Conservation (phyloP, 2,329 filamentous ascomycete genomes). For the Trichophyton mentagrophytes region DNA sequence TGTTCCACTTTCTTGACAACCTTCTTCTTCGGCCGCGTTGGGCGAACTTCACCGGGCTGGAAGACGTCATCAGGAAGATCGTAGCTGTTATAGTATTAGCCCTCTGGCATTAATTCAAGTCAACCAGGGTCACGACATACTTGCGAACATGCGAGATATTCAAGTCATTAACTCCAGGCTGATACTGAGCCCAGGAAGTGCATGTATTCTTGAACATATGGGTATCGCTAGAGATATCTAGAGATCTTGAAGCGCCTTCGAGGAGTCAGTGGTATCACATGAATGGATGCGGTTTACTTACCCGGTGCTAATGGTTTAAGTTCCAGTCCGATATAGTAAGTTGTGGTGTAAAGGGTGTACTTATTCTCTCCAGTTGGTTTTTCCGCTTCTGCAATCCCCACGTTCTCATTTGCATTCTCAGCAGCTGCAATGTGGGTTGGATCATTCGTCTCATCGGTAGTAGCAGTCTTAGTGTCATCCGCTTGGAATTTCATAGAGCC, state of each 20-base stretch:
- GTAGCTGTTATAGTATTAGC: slow-evolving; percentile 44
- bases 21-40: slow-evolving; percentile 46
- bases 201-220: slow-evolving; percentile 78
- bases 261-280: slow-evolving; percentile 21
- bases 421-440: slow-evolving; percentile 38
- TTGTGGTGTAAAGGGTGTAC: slow-evolving; percentile 65
- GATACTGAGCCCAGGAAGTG: slow-evolving; percentile 60
- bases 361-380: slow-evolving; percentile 30
- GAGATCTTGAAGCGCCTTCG: slow-evolving; percentile 34
- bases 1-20: slow-evolving; percentile 25
- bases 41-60: slow-evolving; percentile 59
- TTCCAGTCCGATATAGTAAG: slow-evolving; percentile 85
- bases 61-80: slow-evolving; percentile 87
- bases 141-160: slow-evolving; percentile 74
- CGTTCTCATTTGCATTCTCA: slow-evolving; percentile 30
- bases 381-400: slow-evolving; percentile 26
- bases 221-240: slow-evolving; percentile 58
- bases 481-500: slow-evolving; percentile 51
- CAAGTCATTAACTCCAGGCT: slow-evolving; percentile 62
- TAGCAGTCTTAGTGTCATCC: slow-evolving; percentile 38
- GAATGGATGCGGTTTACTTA: slow-evolving; percentile 32
- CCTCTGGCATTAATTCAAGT: slow-evolving; percentile 3
- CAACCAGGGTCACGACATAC: slow-evolving; percentile 40
- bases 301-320: slow-evolving; percentile 59
- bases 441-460: slow-evolving; percentile 40